Evolutionary conservation across 2,329 filamentous ascomycete species (phyloP).

Genomic region (Drechslerella dactyloides): DNA sequence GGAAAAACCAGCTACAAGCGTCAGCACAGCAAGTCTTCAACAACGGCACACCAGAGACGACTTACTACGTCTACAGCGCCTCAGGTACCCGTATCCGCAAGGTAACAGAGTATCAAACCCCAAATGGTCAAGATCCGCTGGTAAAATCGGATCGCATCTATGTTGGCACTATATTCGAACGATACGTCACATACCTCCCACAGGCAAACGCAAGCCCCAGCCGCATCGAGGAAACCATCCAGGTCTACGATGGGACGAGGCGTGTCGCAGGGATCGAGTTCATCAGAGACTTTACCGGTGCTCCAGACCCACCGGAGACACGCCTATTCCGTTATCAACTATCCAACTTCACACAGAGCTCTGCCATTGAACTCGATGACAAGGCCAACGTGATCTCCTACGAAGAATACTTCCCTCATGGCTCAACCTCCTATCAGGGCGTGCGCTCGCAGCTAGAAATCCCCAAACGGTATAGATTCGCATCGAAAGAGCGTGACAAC

Average conservation of each 20-base stretch:
- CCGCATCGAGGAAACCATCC: conserved; percentile 1
- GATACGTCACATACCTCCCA: not conserved
- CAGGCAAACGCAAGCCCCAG: not conserved
- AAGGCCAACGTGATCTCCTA: conserved; percentile 9
- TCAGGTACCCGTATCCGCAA: conserved; percentile 49
- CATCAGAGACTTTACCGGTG: not conserved
- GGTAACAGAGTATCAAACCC: conserved; percentile 39
- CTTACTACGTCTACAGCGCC: conserved; percentile 49
- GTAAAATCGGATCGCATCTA: conserved; percentile 3
- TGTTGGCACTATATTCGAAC: conserved; percentile 3
- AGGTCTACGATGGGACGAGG: not conserved
- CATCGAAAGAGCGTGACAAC: conserved; percentile 53
- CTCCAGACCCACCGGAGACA: not conserved
- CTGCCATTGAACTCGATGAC: conserved; percentile 39
- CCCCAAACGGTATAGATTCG: conserved; percentile 54
- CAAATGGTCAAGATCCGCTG: not conserved
- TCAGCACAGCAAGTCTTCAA: conserved; percentile 23
- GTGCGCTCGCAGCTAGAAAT: conserved; percentile 22
- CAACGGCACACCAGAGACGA: conserved; percentile 37
- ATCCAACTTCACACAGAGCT: conserved; percentile 3
- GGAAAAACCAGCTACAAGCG: conserved; percentile 34
- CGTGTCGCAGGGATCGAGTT: conserved; percentile 1
- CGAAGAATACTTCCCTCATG: conserved; percentile 27
- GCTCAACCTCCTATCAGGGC: conserved; percentile 23
- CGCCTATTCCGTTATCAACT: conserved; percentile 15